phyloP scores from a whole-genome alignment of 352 stramenopile species.

The Globisporangium spiculum region DNA sequence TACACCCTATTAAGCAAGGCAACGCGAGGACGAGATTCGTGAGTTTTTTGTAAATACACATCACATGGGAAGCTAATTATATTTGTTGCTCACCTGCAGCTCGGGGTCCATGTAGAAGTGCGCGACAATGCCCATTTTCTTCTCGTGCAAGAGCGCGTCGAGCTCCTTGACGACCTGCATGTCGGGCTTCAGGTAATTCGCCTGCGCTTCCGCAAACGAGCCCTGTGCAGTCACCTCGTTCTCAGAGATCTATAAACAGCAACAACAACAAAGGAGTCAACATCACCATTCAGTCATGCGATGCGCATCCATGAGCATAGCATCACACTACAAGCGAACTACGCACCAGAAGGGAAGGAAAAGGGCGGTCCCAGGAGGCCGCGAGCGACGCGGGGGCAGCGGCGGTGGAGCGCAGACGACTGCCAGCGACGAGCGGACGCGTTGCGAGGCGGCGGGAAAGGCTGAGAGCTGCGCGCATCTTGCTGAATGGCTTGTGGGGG shows the following conservation, averaged over 20 bases:
- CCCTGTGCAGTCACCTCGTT: constrained; percentile 72
- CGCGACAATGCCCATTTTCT: constrained; percentile 96
- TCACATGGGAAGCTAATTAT: too few species aligned
- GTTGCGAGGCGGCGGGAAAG: constrained; percentile 25
- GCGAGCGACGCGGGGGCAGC: constrained; percentile 55
- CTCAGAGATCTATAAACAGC: constrained; percentile 54
- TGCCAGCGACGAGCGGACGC: constrained; percentile 5
- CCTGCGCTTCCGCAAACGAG: constrained; percentile 88
- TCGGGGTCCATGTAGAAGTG: constrained; percentile 99
- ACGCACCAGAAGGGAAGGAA: constrained; percentile 77
- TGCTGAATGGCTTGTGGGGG: not conserved
- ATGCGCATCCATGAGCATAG: not conserved
- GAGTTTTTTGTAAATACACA: too few species aligned
- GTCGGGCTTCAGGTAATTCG: constrained; percentile 85
- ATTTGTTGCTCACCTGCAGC: constrained; percentile 78
- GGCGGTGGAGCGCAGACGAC: constrained; percentile 30
- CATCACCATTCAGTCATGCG: not conserved
- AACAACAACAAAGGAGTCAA: not conserved
- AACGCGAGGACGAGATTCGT: too few species aligned
- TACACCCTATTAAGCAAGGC: constrained; percentile 38
- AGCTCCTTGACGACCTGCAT: constrained; percentile 85
- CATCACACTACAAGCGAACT: not conserved
- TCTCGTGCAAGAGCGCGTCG: constrained; percentile 80
- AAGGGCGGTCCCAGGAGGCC: constrained; percentile 70
- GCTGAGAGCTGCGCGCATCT: constrained; percentile 34